phyloP scores from a whole-genome alignment of 192 early-diverging fungal genomes.

The Entomortierella chlamydospora region DNA sequence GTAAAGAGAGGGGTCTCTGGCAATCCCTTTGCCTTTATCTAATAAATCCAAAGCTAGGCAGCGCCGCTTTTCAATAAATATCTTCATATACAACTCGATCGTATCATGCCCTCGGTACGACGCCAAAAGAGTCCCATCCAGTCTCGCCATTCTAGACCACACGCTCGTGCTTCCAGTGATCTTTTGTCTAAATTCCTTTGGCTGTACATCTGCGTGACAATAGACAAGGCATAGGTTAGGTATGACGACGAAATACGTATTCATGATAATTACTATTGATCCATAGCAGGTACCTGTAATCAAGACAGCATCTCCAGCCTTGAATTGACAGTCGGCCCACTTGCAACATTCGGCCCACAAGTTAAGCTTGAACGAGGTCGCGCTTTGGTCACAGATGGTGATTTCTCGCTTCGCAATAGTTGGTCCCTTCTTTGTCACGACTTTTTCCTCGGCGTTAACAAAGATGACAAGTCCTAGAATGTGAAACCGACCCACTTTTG shows the following conservation, averaged over 20 bases:
- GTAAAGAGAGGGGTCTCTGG: constrained; percentile 11
- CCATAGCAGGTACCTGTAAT: constrained; percentile 9
- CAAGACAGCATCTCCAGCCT: constrained; percentile 18
- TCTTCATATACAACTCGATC: background rate
- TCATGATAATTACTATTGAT: too few species aligned
- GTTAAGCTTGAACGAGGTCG: constrained; percentile 22
- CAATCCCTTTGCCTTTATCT: constrained; percentile 26
- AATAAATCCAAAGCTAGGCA: constrained; percentile 15
- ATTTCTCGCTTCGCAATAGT: background rate
- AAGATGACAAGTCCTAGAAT: constrained; percentile 13
- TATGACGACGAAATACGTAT: too few species aligned
- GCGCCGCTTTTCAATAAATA: constrained; percentile 9
- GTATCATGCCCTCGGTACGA: background rate
- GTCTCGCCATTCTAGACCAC: constrained; percentile 10
- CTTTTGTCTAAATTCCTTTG: constrained; percentile 12
- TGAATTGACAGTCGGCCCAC: constrained; percentile 9
- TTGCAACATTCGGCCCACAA: constrained; percentile 15
- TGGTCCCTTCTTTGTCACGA: constrained; percentile 8
- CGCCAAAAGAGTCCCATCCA: constrained; percentile 13
- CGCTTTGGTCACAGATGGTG: constrained; percentile 10
- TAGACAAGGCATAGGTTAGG: too few species aligned
- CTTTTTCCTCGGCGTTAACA: constrained; percentile 6
- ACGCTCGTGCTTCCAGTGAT: constrained; percentile 4
- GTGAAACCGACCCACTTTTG: constrained; percentile 19
- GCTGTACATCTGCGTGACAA: constrained; percentile 14